Conservation (phyloP, 805 yeast species). For the Kockiozyma suomiensis region DNA sequence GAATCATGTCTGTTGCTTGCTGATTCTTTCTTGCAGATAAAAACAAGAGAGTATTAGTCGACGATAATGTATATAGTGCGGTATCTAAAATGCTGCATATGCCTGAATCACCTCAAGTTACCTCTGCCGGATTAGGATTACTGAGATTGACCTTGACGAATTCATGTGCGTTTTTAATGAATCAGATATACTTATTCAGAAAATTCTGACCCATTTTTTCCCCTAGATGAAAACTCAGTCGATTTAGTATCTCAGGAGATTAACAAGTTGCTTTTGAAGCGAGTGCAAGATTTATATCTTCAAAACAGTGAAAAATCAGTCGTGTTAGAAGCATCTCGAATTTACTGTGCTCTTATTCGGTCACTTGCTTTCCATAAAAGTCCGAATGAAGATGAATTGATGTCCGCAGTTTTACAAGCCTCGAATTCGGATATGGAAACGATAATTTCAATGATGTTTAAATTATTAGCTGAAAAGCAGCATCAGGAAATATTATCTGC, state of each 20-base stretch:
- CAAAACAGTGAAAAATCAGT: slow-evolving; percentile 6
- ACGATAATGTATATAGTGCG: not conserved
- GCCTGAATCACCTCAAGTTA: slow-evolving; percentile 13
- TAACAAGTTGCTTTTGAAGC: not conserved
- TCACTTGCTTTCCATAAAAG: not conserved
- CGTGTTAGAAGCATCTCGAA: slow-evolving; percentile 6
- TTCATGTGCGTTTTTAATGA: slow-evolving; percentile 5
- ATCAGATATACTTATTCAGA: not conserved
- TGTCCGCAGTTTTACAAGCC: too few relatives aligned
- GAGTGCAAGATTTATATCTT: not conserved
- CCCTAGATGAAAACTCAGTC: slow-evolving; percentile 6
- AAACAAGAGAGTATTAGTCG: slow-evolving; percentile 2
- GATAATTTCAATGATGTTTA: not conserved
- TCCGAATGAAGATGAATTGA: not conserved
- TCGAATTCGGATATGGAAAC: too few relatives aligned
- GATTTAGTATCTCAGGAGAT: not conserved
- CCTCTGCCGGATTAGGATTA: slow-evolving; percentile 8
- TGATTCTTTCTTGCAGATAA: not conserved
- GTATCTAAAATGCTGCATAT: not conserved
- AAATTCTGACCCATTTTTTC: not conserved
- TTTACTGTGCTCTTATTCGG: slow-evolving; percentile 7
- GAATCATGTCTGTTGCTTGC: not conserved
- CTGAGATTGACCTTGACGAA: slow-evolving; percentile 3
- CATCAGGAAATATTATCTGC: not conserved
- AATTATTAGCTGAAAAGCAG: not conserved